These are phyloP conservation scores for Arachis stenosperma DNA, from an alignment of 306 rosid species.

Conservation along the genomic window DNA sequence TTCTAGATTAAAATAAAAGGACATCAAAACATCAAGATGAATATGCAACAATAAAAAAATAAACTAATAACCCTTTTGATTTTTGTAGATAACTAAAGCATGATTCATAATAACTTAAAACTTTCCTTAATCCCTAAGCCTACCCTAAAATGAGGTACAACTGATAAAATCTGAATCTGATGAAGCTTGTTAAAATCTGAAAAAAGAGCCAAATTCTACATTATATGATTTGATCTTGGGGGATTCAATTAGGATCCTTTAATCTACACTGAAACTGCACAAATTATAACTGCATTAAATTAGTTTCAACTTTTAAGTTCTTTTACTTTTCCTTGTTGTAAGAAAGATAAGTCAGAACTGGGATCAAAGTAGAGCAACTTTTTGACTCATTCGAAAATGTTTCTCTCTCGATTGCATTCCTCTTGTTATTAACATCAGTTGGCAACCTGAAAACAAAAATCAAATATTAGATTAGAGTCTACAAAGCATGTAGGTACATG, in stretches of 20 bases:
- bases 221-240: conserved; percentile 34
- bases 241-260: conserved; percentile 41
- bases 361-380: conserved; percentile 57
- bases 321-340: conserved; percentile 32
- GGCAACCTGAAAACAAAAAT: conserved; percentile 58
- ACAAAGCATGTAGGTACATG: background rate
- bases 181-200: conserved; percentile 39
- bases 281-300: conserved; percentile 50
- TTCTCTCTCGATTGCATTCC: conserved; percentile 60
- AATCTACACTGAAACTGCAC: conserved; percentile 46
- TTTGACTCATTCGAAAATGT: conserved; percentile 68
- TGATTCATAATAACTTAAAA: conserved; percentile 34
- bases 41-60: conserved; percentile 2
- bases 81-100: background rate
- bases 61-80: conserved; percentile 35
- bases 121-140: conserved; percentile 34
- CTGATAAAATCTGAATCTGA: conserved; percentile 31
- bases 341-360: conserved; percentile 40
- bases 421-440: conserved; percentile 62
- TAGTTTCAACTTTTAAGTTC: conserved; percentile 34
- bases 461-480: conserved; percentile 29
- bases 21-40: conserved; percentile 9
- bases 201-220: conserved; percentile 43
- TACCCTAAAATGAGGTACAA: conserved; percentile 38
- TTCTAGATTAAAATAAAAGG: background rate